Evolutionary conservation across 768 basidiomycete species (phyloP).

Genomic region (Hebeloma cylindrosporum): DNA sequence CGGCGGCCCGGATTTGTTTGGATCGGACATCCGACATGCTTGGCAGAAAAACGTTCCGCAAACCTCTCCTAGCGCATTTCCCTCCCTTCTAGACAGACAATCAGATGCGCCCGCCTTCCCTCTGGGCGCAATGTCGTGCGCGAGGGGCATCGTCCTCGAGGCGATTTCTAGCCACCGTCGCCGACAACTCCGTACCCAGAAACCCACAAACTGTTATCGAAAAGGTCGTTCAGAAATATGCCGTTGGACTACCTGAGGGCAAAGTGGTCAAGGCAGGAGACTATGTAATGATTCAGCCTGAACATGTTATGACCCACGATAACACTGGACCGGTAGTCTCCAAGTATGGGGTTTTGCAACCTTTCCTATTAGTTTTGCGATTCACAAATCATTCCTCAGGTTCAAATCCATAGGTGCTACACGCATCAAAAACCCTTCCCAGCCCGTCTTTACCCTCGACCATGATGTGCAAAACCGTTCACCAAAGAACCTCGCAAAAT

Average conservation of each 20-base stretch:
- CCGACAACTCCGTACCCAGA: slow-evolving; percentile 17
- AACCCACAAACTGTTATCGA: slow-evolving; percentile 89
- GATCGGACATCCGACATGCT: too few species aligned
- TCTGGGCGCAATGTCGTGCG: slow-evolving; percentile 21
- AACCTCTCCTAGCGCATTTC: too few species aligned
- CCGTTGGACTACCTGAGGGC: slow-evolving; percentile 81
- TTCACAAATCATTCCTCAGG: slow-evolving; percentile 42
- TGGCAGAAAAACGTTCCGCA: too few species aligned
- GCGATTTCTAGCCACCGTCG: slow-evolving; percentile 28
- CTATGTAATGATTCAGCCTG: slow-evolving; percentile 99
- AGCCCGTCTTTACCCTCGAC: slow-evolving; percentile 95
- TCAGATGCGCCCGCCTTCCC: slow-evolving; percentile 26
- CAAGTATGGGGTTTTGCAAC: slow-evolving; percentile 65
- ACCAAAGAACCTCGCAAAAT: slow-evolving; percentile 87
- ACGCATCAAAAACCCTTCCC: slow-evolving; percentile 72
- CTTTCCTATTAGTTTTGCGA: slow-evolving; percentile 2
- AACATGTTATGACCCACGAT: slow-evolving; percentile 98
- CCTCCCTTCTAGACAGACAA: too few species aligned
- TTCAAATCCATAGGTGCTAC: slow-evolving; percentile 95
- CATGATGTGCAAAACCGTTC: slow-evolving; percentile 98
- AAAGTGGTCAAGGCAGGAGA: slow-evolving; percentile 89
- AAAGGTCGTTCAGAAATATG: slow-evolving; percentile 96
- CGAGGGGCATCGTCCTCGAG: slow-evolving; percentile 14
- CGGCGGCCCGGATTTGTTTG: too few species aligned
- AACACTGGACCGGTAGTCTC: slow-evolving; percentile 98